phyloP scores from a whole-genome alignment of 2,329 filamentous ascomycete species.

The Aspergillus sp. region DNA sequence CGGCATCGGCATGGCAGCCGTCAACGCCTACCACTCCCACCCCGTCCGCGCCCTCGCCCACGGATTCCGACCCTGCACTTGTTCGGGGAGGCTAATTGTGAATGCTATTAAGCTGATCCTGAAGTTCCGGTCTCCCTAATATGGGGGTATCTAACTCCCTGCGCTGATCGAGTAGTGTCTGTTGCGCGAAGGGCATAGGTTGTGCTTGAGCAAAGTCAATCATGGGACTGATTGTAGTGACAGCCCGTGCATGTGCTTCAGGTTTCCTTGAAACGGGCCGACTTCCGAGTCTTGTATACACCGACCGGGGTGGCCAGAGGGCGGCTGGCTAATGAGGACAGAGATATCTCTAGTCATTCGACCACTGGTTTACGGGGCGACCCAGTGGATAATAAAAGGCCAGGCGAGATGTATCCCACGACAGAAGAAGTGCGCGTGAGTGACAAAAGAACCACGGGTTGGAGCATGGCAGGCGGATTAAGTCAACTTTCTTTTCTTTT shows the following conservation, averaged over 20 bases:
- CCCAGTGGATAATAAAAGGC: constrained; percentile 24
- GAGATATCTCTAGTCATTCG: constrained; percentile 22
- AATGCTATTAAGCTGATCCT: not conserved
- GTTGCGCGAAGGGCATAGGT: not conserved
- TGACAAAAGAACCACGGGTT: constrained; percentile 26
- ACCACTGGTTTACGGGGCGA: constrained; percentile 32
- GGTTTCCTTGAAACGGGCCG: not conserved
- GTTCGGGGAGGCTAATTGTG: not conserved
- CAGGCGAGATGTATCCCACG: constrained; percentile 18
- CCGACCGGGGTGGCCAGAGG: constrained; percentile 10
- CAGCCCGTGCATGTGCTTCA: not conserved
- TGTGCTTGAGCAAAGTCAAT: not conserved
- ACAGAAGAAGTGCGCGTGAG: constrained; percentile 24
- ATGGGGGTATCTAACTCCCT: not conserved
- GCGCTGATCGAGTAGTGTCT: not conserved
- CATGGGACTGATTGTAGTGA: not conserved
- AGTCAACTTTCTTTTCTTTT: constrained; percentile 41
- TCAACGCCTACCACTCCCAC: too few relatives aligned
- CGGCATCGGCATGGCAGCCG: too few relatives aligned
- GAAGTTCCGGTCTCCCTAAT: not conserved
- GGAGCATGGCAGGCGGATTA: constrained; percentile 39
- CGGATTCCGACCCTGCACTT: too few relatives aligned
- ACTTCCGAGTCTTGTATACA: constrained; percentile 19
- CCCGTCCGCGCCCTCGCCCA: too few relatives aligned
- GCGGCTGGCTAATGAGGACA: constrained; percentile 8